A percentile compares a stretch with the other conserved stretches of the same genome.
Evolutionary conservation across 1,139 yeast genomes (phyloP).

Genomic region (Scheffersomyces illinoinensis): DNA sequence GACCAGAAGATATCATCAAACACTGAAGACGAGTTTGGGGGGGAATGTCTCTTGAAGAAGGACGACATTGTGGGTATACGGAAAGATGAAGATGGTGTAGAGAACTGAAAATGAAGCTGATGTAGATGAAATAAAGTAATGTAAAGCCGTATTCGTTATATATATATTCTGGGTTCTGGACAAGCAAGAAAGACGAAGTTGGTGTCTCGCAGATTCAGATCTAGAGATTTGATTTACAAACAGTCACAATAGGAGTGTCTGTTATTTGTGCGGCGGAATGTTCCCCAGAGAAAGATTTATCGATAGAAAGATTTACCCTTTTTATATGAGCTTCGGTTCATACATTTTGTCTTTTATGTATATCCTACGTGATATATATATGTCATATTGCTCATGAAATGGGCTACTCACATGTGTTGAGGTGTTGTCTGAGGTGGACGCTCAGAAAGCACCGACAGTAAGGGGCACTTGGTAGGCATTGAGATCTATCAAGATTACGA

Average conservation of each 20-base stretch:
- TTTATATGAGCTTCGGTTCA: too few relatives aligned
- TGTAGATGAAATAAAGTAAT: background rate
- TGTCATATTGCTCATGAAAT: too few relatives aligned
- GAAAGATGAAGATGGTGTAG: background rate
- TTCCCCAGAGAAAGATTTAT: background rate
- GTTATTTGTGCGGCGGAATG: background rate
- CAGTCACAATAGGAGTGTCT: background rate
- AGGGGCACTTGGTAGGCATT: background rate
- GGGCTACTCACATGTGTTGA: background rate
- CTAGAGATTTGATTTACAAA: background rate
- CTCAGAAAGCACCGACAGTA: background rate
- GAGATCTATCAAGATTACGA: background rate
- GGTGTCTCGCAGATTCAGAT: background rate
- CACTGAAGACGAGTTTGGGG: background rate
- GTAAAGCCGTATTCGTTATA: background rate
- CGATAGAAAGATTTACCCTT: background rate
- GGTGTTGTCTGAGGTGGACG: background rate
- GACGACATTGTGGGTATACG: background rate
- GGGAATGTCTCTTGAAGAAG: background rate
- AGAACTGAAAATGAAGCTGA: background rate
- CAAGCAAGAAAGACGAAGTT: background rate
- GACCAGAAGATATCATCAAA: conserved; percentile 16
- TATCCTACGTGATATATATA: background rate
- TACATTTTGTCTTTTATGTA: too few relatives aligned
- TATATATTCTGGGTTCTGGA: background rate